Evolutionary conservation across 768 basidiomycete species (phyloP), one percentile per base, ranked within the genome.

Genomic region (Rhodotorula taiwanensis): DNA sequence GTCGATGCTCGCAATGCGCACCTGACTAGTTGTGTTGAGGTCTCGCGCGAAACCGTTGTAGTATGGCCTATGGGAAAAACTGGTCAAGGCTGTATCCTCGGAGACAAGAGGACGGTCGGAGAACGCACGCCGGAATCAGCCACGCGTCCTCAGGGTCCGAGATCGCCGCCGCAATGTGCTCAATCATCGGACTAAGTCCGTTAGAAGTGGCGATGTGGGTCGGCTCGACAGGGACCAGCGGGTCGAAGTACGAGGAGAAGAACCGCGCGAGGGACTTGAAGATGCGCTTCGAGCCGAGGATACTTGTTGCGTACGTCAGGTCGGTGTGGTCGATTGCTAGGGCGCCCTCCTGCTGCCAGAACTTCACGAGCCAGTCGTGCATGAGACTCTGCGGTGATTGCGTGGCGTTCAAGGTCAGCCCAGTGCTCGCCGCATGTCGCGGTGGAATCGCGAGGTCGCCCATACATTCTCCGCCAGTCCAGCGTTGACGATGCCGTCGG

Each of bases 401-500:
- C 10, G 31, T 27, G 18, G 48, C 16, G 34, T 39, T 39, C 36
- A 39, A n/a, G n/a, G 36, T 39, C 36, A 39, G 36, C 36, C 9
- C 10, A 10, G 10, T 16, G 16, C 16, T 16, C 36, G 36, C 36
- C 36, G 36, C 36, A 39, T 16, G 48, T 43, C n/a, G 18, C 10
- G 15, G 18, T 0, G 23, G 16, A 39, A 36, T 9, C 20, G 33
- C 18, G 4, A 36, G 21, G 3, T 16, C 8, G 33, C 14, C 10
- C 42, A 16, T 11, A 58, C 58, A 31, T 67, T 67, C 42, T 67
- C 66, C 0, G 66, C 66, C 10, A 67, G 42, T 3, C 66, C 66
- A 11, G 65, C 65, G 30, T 66, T 66, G 33, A 66, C 36, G 27
- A 66, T 47, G 36, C 65, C 65, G 28, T 61, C n/a, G 6, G 59